These are phyloP conservation scores for Colletotrichum lentis DNA, from an alignment of 2,329 filamentous ascomycete species.

Conservation along the genomic window DNA sequence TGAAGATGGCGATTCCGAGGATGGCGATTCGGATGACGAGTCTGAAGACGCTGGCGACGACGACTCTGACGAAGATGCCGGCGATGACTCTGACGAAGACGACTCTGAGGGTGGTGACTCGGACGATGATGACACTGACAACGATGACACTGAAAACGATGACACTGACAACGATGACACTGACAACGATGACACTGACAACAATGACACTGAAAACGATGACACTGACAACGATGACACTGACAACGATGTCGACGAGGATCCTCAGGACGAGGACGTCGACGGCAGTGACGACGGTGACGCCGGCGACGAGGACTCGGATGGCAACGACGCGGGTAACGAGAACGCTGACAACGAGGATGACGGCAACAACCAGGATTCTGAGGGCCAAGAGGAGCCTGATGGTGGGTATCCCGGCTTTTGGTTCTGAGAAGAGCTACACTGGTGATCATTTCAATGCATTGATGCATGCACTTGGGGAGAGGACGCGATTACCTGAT, in stretches of 20 bases:
- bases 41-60: not conserved
- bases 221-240: not conserved
- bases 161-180: not conserved
- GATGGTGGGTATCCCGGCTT: no score
- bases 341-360: not conserved
- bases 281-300: not conserved
- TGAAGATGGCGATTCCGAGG: not conserved
- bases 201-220: not conserved
- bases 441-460: not conserved
- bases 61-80: not conserved
- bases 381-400: not conserved
- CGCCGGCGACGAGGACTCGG: not conserved
- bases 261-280: not conserved
- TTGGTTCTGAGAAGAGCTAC: not conserved
- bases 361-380: not conserved
- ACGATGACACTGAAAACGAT: not conserved
- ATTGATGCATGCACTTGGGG: not conserved
- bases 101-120: not conserved
- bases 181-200: not conserved
- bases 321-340: no score
- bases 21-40: not conserved
- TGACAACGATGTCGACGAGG: not conserved
- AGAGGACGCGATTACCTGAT: not conserved
- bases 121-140: not conserved
- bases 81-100: not conserved